These are phyloP conservation scores for Oryza australiensis DNA, from an alignment of 176 grass and related monocot species.

Conservation along the genomic window DNA sequence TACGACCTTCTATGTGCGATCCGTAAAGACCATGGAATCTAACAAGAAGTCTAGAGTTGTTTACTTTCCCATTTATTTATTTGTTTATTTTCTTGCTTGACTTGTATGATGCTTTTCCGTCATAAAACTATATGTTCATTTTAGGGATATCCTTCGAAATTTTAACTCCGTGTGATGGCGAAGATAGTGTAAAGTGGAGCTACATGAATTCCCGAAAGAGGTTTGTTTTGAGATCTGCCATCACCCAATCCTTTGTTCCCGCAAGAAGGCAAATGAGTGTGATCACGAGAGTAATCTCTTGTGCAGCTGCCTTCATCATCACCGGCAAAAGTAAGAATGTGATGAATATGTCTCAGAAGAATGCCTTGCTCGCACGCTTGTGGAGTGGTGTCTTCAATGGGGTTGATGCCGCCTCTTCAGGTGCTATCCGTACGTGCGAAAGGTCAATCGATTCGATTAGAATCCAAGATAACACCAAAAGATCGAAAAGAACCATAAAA, in stretches of 20 bases:
- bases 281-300: neutral
- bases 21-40: conserved; percentile 98
- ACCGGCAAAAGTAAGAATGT: conserved; percentile 90
- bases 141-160: conserved; percentile 86
- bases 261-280: neutral
- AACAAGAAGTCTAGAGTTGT: conserved; percentile 55
- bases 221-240: conserved; percentile 41
- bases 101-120: neutral
- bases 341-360: conserved; percentile 99
- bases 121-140: conserved; percentile 72
- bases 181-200: conserved; percentile 95
- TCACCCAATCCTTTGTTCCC: neutral
- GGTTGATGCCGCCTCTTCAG: no score
- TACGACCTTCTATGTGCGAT: conserved; percentile 94
- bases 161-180: conserved; percentile 85
- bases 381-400: no score
- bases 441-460: no score
- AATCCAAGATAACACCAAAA: no score
- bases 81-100: neutral
- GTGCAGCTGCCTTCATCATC: conserved; percentile 86
- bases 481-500: no score
- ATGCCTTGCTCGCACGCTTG: no score
- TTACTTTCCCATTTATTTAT: neutral
- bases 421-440: no score
- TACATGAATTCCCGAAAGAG: conserved; percentile 98